Evolutionary conservation across 78 protist genomes (phyloP).

Genomic region (Dictyostelium citrinum): DNA sequence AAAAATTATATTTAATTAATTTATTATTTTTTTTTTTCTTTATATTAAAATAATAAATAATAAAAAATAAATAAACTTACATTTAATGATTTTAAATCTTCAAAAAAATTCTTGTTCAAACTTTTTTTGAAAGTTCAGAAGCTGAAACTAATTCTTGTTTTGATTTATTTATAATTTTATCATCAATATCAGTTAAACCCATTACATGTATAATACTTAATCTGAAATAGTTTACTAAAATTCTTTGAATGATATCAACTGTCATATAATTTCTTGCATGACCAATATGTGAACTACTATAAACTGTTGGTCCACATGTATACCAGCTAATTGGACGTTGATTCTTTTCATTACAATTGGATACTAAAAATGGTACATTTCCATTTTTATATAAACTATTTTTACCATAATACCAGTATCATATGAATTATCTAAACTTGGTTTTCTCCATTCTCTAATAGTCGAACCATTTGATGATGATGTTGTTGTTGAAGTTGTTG

Average conservation of each 20-base stretch:
- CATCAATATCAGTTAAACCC: conserved; percentile 90
- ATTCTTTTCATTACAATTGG: neutral
- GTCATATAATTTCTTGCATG: conserved; percentile 94
- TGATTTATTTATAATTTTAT: conserved; percentile 86
- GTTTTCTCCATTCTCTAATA: conserved; percentile 35
- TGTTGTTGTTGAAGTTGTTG: neutral
- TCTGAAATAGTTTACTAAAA: conserved; percentile 91
- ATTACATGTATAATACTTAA: conserved; percentile 79
- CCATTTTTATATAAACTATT: conserved; percentile 24
- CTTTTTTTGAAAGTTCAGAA: conserved; percentile 18
- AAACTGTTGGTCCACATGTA: conserved; percentile 91
- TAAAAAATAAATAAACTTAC: neutral
- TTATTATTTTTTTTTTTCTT: no score
- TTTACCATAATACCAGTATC: conserved; percentile 57
- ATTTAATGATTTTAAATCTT: conserved; percentile 56
- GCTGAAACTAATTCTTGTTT: neutral
- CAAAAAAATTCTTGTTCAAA: conserved; percentile 61
- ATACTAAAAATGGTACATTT: conserved; percentile 36
- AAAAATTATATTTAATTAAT: no score
- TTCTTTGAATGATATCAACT: conserved; percentile 96
- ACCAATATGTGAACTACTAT: conserved; percentile 84
- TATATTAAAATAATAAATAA: no score
- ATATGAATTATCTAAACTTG: neutral
- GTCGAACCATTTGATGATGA: neutral
- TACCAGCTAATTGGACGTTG: conserved; percentile 67